These are phyloP conservation scores for Kazachstania kunashirensis DNA, from an alignment of 805 yeast genomes.

Conservation along the genomic window DNA sequence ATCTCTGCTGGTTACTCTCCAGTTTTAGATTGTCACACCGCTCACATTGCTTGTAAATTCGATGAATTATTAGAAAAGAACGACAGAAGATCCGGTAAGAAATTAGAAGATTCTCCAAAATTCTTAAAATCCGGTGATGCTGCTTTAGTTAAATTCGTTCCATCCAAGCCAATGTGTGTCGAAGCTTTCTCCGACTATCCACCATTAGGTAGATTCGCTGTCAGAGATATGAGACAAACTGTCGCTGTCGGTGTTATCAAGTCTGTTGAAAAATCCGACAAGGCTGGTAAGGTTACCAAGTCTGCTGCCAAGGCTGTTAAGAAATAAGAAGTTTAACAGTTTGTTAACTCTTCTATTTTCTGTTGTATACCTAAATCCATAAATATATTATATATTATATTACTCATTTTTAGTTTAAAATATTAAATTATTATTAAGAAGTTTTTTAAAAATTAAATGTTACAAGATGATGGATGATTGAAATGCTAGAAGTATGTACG, in stretches of 20 bases:
- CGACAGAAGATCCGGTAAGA: slow-evolving; percentile 91
- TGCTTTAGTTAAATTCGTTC: slow-evolving; percentile 83
- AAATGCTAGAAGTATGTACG: no score
- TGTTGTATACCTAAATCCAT: no score
- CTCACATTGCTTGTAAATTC: slow-evolving; percentile 87
- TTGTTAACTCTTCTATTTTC: no score
- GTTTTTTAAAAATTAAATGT: no score
- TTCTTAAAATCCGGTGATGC: slow-evolving; percentile 95
- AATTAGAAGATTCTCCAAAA: slow-evolving; percentile 80
- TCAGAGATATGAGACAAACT: slow-evolving; percentile 99
- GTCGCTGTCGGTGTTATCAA: slow-evolving; percentile 99
- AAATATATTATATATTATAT: no score
- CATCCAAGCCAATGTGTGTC: slow-evolving; percentile 88
- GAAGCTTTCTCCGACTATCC: slow-evolving; percentile 92
- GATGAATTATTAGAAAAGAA: slow-evolving; percentile 71
- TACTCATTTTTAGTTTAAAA: no score
- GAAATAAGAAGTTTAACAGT: no score
- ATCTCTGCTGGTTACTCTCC: slow-evolving; percentile 86
- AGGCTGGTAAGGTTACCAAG: slow-evolving; percentile 37
- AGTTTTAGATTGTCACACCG: slow-evolving; percentile 83
- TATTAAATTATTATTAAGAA: no score
- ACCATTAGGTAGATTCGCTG: slow-evolving; percentile 96
- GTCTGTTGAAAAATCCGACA: slow-evolving; percentile 79
- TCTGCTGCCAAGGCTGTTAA: slow-evolving; percentile 46
- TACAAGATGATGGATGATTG: no score